Conservation (phyloP, 306 rosid species). For the Dryas octopetala region DNA sequence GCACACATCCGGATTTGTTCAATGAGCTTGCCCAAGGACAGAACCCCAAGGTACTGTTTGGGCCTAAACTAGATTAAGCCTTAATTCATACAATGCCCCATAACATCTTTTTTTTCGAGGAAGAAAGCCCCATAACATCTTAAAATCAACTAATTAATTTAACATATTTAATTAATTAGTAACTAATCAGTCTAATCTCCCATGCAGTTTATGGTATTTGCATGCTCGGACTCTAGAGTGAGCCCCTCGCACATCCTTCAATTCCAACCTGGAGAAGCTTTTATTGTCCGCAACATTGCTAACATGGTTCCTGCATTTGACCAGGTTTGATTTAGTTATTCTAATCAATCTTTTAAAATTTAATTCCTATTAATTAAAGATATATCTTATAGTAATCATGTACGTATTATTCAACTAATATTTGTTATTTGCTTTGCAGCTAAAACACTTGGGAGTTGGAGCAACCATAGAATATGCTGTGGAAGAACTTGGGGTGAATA, state of each 20-base stretch:
- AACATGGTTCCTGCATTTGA: conserved; percentile 64
- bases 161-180: background rate
- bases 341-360: background rate
- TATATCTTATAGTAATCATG: background rate
- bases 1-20: conserved; percentile 32
- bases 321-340: conserved; percentile 33
- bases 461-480: conserved; percentile 66
- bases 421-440: conserved; percentile 25
- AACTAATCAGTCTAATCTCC: background rate
- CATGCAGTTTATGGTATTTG: conserved; percentile 61
- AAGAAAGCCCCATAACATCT: no score
- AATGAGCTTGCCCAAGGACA: conserved; percentile 37
- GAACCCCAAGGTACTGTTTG: conserved; percentile 43
- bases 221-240: conserved; percentile 80
- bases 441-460: conserved; percentile 55
- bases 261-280: conserved; percentile 72
- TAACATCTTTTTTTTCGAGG: no score
- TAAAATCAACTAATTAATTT: no score
- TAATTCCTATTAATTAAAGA: background rate
- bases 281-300: conserved; percentile 63
- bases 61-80: background rate
- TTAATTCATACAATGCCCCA: no score
- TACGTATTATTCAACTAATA: background rate
- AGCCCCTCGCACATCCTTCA: conserved; percentile 49
- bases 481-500: conserved; percentile 38